These are phyloP conservation scores for Wickerhamiella occidentalis DNA, from an alignment of 805 yeast genomes.

Conservation along the genomic window DNA sequence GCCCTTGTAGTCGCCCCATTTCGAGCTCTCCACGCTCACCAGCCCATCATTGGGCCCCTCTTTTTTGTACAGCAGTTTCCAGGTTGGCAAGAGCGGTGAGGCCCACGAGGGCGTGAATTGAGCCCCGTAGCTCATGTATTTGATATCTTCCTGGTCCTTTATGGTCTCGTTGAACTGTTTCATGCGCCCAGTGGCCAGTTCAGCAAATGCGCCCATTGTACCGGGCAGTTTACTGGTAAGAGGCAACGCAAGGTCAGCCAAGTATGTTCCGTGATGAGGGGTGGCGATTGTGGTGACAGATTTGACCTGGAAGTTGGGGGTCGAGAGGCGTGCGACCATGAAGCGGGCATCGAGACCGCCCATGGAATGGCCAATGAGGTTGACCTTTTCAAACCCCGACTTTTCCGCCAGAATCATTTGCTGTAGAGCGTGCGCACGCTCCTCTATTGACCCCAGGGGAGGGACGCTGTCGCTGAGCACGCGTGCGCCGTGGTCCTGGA, in stretches of 20 bases:
- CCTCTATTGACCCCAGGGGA: conserved; percentile 63
- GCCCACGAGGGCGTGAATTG: conserved; percentile 48
- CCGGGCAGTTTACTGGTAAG: conserved; percentile 22
- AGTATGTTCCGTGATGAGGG: conserved; percentile 78
- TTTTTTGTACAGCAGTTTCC: conserved; percentile 42
- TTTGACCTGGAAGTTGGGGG: conserved; percentile 42
- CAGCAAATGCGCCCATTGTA: conserved; percentile 37
- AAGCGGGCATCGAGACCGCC: conserved; percentile 84
- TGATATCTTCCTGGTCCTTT: conserved; percentile 46
- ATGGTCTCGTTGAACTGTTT: conserved; percentile 41
- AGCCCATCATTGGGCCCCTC: conserved; percentile 72
- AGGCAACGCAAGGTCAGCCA: conserved; percentile 54
- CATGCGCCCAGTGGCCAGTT: conserved; percentile 50
- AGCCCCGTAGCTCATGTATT: conserved; percentile 79
- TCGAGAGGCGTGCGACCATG: conserved; percentile 46
- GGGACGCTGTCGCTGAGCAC: conserved; percentile 71
- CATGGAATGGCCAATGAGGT: conserved; percentile 83
- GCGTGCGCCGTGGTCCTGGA: conserved; percentile 49
- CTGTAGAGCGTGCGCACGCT: conserved; percentile 50
- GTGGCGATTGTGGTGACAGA: conserved; percentile 78
- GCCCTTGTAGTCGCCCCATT: conserved; percentile 78
- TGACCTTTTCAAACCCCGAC: conserved; percentile 34
- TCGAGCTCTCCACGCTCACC: conserved; percentile 63
- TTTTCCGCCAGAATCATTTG: conserved; percentile 32
- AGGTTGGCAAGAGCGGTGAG: conserved; percentile 49